Percentiles rank a stretch among this genome's conserved stretches.
Evolutionary conservation across 345 rosid species (phyloP).

Genomic region (Iberis pinnata): DNA sequence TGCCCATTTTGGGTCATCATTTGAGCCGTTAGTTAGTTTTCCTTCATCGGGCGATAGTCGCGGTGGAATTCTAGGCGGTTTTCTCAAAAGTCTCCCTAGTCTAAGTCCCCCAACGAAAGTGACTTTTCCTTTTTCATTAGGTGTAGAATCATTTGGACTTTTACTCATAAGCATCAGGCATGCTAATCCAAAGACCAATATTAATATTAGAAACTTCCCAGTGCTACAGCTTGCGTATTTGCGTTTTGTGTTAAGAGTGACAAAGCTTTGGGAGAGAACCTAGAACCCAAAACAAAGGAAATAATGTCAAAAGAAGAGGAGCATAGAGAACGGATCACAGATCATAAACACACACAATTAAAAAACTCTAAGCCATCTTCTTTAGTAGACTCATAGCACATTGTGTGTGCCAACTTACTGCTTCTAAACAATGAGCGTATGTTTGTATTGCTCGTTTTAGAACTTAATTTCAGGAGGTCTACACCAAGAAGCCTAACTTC

Average conservation of each 20-base stretch:
- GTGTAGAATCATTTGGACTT: constrained; percentile 31
- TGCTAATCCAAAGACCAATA: constrained; percentile 64
- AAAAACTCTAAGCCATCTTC: too few species aligned
- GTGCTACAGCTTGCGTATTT: constrained; percentile 67
- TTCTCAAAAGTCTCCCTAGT: constrained; percentile 59
- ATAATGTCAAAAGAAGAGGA: constrained; percentile 1
- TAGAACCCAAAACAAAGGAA: constrained; percentile 30
- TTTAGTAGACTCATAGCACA: too few species aligned
- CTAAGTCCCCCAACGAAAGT: constrained; percentile 33
- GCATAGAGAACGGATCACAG: constrained; percentile 4
- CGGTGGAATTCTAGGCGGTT: constrained; percentile 88
- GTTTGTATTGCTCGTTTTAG: too few species aligned
- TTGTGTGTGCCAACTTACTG: too few species aligned
- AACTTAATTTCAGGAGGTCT: too few species aligned
- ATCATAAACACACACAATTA: too few species aligned
- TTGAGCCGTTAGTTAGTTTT: constrained; percentile 22
- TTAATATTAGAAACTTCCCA: constrained; percentile 62
- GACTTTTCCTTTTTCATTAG: constrained; percentile 32
- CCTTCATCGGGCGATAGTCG: constrained; percentile 69
- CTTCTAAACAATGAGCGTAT: too few species aligned
- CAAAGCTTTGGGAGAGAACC: constrained; percentile 66
- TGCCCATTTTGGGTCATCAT: constrained; percentile 48
- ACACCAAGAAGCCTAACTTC: too few species aligned
- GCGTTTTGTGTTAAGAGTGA: constrained; percentile 44
- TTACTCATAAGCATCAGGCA: constrained; percentile 52